These are phyloP conservation scores for Testicularia cyperi DNA, from an alignment of 1,284 basidiomycete species.

Conservation along the genomic window DNA sequence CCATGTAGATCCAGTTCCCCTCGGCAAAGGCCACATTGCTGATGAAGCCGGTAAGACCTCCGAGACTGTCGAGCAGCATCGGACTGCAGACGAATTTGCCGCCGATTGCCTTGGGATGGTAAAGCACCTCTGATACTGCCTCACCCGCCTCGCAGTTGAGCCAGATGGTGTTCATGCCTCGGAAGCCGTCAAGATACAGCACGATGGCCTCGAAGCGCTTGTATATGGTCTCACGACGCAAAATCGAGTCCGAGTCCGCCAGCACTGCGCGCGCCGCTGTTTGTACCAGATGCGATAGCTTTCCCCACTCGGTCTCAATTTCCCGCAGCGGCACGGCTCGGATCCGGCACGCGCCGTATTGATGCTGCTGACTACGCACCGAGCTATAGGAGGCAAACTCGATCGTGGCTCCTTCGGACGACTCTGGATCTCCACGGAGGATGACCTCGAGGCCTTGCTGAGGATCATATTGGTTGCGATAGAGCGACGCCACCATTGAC, in stretches of 20 bases:
- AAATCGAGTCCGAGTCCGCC: constrained; percentile 5
- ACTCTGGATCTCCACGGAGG: constrained; percentile 19
- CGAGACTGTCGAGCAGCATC: constrained; percentile 39
- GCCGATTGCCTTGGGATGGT: constrained; percentile 11
- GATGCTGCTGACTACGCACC: constrained; percentile 27
- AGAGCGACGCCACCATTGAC: constrained; percentile 34
- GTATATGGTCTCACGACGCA: constrained; percentile 27
- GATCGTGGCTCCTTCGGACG: constrained; percentile 19
- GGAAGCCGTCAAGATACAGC: constrained; percentile 25
- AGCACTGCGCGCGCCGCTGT: constrained; percentile 8
- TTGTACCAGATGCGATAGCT: constrained; percentile 20
- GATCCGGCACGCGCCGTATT: constrained; percentile 34
- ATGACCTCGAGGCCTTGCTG: constrained; percentile 26
- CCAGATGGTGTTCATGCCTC: constrained; percentile 39
- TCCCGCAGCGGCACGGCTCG: constrained; percentile 1
- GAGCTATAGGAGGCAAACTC: constrained; percentile 34
- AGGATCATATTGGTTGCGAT: constrained; percentile 15
- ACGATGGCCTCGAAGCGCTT: constrained; percentile 37
- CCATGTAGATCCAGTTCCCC: constrained; percentile 32
- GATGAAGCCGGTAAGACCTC: constrained; percentile 42
- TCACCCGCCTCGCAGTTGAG: constrained; percentile 26
- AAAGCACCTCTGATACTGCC: constrained; percentile 27
- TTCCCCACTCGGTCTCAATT: constrained; percentile 11
- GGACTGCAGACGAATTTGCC: constrained; percentile 33
- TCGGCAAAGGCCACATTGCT: constrained; percentile 38